These are phyloP conservation scores for Chlorella vulgaris DNA, from an alignment of 139 green algal genomes.

Conservation along the genomic window DNA sequence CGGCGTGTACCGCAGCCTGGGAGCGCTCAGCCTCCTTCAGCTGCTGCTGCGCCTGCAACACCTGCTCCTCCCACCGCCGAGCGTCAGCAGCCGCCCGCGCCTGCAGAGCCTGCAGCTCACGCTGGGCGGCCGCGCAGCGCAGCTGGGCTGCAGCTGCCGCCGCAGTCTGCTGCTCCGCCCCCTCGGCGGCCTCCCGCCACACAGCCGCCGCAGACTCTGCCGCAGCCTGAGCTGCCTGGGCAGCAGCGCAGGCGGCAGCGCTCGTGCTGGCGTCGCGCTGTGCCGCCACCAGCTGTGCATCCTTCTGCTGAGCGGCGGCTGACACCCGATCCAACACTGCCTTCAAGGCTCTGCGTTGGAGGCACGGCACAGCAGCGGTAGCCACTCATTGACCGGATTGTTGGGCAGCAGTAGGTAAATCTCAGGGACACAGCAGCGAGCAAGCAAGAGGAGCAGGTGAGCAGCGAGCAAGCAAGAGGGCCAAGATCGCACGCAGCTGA, in stretches of 20 bases:
- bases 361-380: neutral
- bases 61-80: conserved; percentile 15
- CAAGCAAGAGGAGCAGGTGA: too few species aligned
- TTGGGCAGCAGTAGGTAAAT: too few species aligned
- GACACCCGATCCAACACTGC: conserved; percentile 20
- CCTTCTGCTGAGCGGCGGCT: conserved; percentile 18
- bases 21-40: neutral
- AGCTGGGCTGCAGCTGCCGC: neutral
- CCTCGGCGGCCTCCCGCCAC: neutral
- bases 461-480: too few species aligned
- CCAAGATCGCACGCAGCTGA: too few species aligned
- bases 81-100: neutral
- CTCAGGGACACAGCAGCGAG: too few species aligned
- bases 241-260: neutral
- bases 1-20: neutral
- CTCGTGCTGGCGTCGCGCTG: neutral
- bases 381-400: too few species aligned
- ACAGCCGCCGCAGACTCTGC: neutral
- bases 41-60: neutral
- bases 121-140: neutral
- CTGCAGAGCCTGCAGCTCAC: neutral
- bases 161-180: neutral
- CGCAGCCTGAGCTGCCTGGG: neutral
- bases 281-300: conserved; percentile 8
- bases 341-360: conserved; percentile 18